Percentiles rank a stretch among this genome's conserved stretches.
Conservation (phyloP, 2,329 filamentous ascomycete genomes). For the Fusarium marasasianum region DNA sequence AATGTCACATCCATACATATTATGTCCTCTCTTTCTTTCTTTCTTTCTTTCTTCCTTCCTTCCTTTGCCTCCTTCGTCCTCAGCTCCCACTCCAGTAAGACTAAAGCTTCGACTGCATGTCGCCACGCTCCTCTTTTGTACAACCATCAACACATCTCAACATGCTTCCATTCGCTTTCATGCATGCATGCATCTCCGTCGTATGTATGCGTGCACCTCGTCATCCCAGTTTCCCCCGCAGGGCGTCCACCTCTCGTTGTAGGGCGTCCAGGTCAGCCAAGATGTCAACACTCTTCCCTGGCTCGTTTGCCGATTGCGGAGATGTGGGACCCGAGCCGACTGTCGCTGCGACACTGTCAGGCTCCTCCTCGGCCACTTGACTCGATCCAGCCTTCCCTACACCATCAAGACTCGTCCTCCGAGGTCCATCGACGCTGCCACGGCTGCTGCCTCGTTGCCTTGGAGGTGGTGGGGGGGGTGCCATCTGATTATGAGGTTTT, state of each 20-base stretch:
- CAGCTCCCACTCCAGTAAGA: slow-evolving; percentile 3
- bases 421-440: slow-evolving; percentile 52
- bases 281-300: slow-evolving; percentile 64
- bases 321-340: slow-evolving; percentile 23
- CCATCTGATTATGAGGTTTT: slow-evolving; percentile 42
- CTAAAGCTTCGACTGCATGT: slow-evolving; percentile 10
- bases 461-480: slow-evolving; percentile 60
- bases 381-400: slow-evolving; percentile 30
- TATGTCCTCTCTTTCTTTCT: background rate
- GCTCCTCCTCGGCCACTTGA: slow-evolving; percentile 31
- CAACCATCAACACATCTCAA: slow-evolving; percentile 13
- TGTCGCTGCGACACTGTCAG: background rate
- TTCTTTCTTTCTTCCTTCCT: background rate
- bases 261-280: slow-evolving; percentile 76
- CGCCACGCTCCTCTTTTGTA: slow-evolving; percentile 15
- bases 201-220: background rate
- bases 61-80: background rate
- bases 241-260: slow-evolving; percentile 78
- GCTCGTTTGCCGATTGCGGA: slow-evolving; percentile 30
- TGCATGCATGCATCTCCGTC: background rate
- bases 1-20: slow-evolving; percentile 19
- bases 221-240: slow-evolving; percentile 52
- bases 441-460: slow-evolving; percentile 59
- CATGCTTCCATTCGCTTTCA: background rate
- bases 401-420: slow-evolving; percentile 48